phyloP scores from a whole-genome alignment of 805 yeast genomes.

The Zygosaccharomyces rouxii region DNA sequence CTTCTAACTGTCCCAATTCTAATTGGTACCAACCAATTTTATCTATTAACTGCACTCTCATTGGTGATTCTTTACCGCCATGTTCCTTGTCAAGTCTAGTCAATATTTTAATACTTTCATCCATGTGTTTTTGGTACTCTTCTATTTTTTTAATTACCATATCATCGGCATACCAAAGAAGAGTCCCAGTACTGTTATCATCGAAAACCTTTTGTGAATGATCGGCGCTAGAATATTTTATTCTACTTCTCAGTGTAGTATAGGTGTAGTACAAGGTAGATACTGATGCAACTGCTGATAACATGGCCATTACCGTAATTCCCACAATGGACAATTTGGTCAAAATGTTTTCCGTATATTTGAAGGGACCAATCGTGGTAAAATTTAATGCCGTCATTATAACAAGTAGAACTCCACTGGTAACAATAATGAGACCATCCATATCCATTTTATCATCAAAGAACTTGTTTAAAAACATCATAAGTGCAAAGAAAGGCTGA shows the following conservation, averaged over 20 bases:
- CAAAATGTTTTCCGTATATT: constrained; percentile 25
- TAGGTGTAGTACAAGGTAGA: constrained; percentile 31
- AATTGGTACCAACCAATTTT: constrained; percentile 27
- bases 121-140: constrained; percentile 20
- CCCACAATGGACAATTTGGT: constrained; percentile 34
- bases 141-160: constrained; percentile 17
- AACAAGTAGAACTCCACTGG: constrained; percentile 14
- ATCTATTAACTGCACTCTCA: constrained; percentile 23
- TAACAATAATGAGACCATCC: constrained; percentile 21
- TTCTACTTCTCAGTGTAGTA: constrained; percentile 11
- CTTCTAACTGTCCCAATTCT: constrained; percentile 23
- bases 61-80: constrained; percentile 10
- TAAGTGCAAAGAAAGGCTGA: constrained; percentile 31
- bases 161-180: constrained; percentile 27
- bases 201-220: constrained; percentile 10
- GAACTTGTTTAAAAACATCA: constrained; percentile 31
- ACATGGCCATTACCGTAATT: constrained; percentile 31
- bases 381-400: constrained; percentile 17
- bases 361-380: constrained; percentile 30
- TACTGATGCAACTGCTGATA: constrained; percentile 34
- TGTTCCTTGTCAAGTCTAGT: constrained; percentile 17
- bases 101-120: constrained; percentile 17
- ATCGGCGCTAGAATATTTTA: neutral
- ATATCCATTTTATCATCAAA: constrained; percentile 26
- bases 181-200: constrained; percentile 12